Conservation (phyloP, 2,329 filamentous ascomycete genomes). For the Claviceps quebecensis region DNA sequence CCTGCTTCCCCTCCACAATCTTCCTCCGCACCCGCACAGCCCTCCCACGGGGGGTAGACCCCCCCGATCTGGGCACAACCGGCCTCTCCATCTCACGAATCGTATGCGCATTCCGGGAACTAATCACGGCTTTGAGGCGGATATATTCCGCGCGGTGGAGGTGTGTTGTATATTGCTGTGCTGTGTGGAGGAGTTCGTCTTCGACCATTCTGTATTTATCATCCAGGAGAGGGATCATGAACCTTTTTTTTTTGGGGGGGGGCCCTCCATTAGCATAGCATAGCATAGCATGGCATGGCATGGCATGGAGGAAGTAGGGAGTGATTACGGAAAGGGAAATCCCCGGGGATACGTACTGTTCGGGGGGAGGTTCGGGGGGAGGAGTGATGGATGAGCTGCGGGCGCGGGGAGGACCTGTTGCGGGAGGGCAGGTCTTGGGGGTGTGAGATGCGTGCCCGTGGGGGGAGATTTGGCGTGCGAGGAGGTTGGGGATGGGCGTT, state of each 20-base stretch:
- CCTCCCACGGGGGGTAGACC: conserved; percentile 12
- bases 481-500: neutral
- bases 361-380: too few species aligned
- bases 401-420: too few species aligned
- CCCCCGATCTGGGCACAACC: conserved; percentile 21
- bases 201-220: conserved; percentile 73
- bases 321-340: too few species aligned
- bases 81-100: conserved; percentile 39
- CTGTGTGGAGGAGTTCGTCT: conserved; percentile 58
- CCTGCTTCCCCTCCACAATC: conserved; percentile 11
- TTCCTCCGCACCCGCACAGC: conserved; percentile 9
- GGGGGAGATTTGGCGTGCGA: too few species aligned
- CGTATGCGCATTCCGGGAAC: conserved; percentile 36
- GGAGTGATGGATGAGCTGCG: too few species aligned
- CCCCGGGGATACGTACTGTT: neutral
- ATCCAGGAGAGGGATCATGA: conserved; percentile 54
- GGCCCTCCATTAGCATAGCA: neutral
- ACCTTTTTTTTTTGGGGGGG: conserved; percentile 25
- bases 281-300: too few species aligned
- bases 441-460: too few species aligned
- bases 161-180: conserved; percentile 57
- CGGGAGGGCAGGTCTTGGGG: too few species aligned
- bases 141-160: conserved; percentile 67
- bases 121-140: conserved; percentile 45
- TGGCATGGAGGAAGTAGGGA: too few species aligned